Evolutionary conservation across 2,329 filamentous ascomycete species (phyloP).

Genomic region (Ceratocystis smalleyi): DNA sequence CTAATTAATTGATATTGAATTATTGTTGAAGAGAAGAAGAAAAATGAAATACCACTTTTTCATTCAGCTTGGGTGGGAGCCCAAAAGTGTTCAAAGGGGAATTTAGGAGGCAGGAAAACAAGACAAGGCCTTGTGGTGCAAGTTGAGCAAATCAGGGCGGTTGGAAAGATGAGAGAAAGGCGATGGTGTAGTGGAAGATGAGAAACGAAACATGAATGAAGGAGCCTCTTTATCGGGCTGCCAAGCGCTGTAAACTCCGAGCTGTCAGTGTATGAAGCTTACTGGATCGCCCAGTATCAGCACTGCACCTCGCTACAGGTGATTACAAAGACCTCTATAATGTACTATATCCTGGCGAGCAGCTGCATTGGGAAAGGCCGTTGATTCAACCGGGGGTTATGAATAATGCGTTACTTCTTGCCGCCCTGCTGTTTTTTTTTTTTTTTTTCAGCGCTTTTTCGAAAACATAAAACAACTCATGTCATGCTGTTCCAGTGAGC

Average conservation of each 20-base stretch:
- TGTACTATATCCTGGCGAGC: not conserved
- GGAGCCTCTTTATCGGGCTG: not conserved
- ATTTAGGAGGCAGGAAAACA: constrained; percentile 3
- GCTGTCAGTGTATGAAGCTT: not conserved
- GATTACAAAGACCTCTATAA: not conserved
- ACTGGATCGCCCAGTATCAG: not conserved
- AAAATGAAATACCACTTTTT: not conserved
- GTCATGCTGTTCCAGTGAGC: not conserved
- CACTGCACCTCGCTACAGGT: not conserved
- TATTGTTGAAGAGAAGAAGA: not conserved
- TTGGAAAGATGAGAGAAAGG: not conserved
- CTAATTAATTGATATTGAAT: not conserved
- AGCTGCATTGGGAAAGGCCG: not conserved
- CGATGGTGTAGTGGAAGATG: not conserved
- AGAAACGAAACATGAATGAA: not conserved
- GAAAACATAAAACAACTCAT: too few species aligned
- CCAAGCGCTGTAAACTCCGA: not conserved
- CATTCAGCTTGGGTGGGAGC: not conserved
- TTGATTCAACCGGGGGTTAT: not conserved
- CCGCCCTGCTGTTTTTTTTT: too few species aligned
- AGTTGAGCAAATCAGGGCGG: not conserved
- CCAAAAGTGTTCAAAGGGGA: not conserved
- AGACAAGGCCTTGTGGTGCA: not conserved
- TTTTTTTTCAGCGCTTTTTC: too few species aligned
- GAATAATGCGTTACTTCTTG: too few species aligned